Evolutionary conservation across 768 basidiomycete species (phyloP).

Genomic region (Cystofilobasidium ferigula): DNA sequence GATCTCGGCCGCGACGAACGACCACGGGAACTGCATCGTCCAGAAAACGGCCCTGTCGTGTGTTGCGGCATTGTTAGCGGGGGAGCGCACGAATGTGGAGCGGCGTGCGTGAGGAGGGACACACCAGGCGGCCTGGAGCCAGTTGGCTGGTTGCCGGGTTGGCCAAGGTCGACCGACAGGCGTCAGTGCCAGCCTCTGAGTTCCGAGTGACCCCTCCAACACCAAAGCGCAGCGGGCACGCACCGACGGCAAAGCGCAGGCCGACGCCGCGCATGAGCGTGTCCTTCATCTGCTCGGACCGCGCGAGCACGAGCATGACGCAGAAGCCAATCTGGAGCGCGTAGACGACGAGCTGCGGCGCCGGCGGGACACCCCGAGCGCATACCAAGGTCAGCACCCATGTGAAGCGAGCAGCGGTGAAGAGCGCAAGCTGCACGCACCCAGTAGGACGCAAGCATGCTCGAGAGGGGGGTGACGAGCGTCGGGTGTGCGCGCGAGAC

Average conservation of each 20-base stretch:
- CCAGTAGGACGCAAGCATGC: slow-evolving; percentile 39
- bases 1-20: slow-evolving; percentile 62
- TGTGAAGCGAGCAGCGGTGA: slow-evolving; percentile 27
- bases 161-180: neutral
- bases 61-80: no score
- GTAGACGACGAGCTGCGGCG: slow-evolving; percentile 47
- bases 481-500: slow-evolving; percentile 52
- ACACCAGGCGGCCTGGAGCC: slow-evolving; percentile 62
- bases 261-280: slow-evolving; percentile 72
- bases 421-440: slow-evolving; percentile 32
- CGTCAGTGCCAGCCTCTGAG: no score
- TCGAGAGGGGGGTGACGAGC: slow-evolving; percentile 54
- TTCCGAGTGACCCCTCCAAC: no score
- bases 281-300: slow-evolving; percentile 69
- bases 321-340: slow-evolving; percentile 71
- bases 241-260: slow-evolving; percentile 52
- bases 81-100: no score
- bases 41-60: slow-evolving; percentile 56
- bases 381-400: slow-evolving; percentile 23
- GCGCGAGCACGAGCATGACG: slow-evolving; percentile 57
- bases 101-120: no score
- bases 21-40: slow-evolving; percentile 49
- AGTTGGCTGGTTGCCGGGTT: slow-evolving; percentile 57
- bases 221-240: neutral
- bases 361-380: neutral